Conservation (phyloP, 371 early-diverging fungal genomes). For the Globomyces sp. region DNA sequence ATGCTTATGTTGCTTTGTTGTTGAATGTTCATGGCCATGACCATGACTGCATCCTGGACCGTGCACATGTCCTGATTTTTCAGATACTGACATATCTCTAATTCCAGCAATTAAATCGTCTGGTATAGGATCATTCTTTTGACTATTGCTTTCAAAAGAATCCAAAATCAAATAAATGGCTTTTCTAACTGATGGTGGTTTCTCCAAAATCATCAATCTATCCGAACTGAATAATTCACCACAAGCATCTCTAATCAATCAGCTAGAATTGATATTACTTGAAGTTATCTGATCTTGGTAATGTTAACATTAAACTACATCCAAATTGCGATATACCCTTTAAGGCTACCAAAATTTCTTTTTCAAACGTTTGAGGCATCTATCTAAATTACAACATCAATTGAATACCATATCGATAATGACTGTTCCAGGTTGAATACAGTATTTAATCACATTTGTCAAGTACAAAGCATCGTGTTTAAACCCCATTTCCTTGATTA, state of each 20-base stretch:
- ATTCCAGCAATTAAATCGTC: constrained; percentile 3
- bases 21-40: background rate
- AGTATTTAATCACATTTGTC: background rate
- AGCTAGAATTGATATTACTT: background rate
- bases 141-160: background rate
- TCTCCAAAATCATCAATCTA: background rate
- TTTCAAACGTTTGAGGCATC: constrained; percentile 4
- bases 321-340: background rate
- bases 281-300: background rate
- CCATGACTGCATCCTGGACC: constrained; percentile 10
- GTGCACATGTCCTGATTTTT: background rate
- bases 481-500: constrained; percentile 4
- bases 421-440: constrained; percentile 10
- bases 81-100: background rate
- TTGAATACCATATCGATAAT: background rate
- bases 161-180: constrained; percentile 3
- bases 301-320: background rate
- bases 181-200: constrained; percentile 2
- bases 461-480: background rate
- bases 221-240: background rate
- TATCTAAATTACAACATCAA: too few species aligned
- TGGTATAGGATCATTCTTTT: background rate
- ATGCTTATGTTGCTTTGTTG: constrained; percentile 1
- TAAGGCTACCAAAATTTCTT: background rate
- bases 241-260: background rate